Evolutionary conservation across 495 filamentous ascomycete genomes (phyloP), one percentile per base, ranked within the genome.

Genomic region (Amniculicola lignicola): DNA sequence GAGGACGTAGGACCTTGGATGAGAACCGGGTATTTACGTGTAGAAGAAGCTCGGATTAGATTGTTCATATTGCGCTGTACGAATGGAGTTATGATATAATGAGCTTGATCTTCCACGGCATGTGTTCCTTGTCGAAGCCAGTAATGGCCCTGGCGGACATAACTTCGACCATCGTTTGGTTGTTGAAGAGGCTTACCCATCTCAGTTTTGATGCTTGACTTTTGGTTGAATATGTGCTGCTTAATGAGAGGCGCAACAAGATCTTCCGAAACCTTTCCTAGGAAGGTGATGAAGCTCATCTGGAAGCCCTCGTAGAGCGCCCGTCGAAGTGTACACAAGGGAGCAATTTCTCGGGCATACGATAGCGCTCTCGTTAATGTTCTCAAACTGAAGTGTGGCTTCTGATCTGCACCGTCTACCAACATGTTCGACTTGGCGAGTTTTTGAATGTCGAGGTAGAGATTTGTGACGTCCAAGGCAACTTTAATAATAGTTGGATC

Each of bases 41-140:
- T 96, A 0, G 92, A 95, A 37, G 87, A 89, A 18, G 94, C 94
- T 63, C 94, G 77, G 21, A 96, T 89, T 14, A 99, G 72, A 63
- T 97, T 99, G 59, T 95, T 81, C 49, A 99, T 76, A 61, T 99
- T 99, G 46, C 87, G 84, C 70, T 92, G 86, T 23, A 99, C 86
- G 59, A 94, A 97, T 1, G 92, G 89, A 0, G 94, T 97, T 49
- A 97, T 86, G 59, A 99, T 96, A 69, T 99, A 99, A 59, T 96
- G 87, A 2, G 83, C 75, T 59, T 94, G 85, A 23, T 87, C 81
- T 55, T 92, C 79, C 1, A 83, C 75, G 5, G 64, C 61, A 41
- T 83, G 74, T 9, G 73, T 70, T 16, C 94, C 94, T 67, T 83
- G 81, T 33, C 83, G 82, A 69, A 97, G 78, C 92, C 93, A 97